A percentile compares a stretch with the other conserved stretches of the same genome.
phyloP scores from a whole-genome alignment of 129 eudicot genomes.

The Centaurea solstitialis region DNA sequence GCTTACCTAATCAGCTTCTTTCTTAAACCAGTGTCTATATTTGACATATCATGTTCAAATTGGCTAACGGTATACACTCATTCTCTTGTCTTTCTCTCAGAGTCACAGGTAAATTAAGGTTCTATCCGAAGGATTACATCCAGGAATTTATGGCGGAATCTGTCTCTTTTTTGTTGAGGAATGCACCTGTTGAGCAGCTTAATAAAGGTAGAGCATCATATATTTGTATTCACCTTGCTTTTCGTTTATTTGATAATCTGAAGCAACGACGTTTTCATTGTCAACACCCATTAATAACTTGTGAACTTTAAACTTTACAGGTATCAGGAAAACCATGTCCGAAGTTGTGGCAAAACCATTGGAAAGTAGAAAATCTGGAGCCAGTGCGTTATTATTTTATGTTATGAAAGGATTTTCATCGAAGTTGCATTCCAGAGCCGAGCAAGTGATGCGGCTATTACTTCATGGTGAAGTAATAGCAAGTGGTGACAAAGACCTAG shows the following conservation, averaged over 20 bases:
- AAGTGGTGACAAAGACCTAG: constrained; percentile 46
- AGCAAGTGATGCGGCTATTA: constrained; percentile 49
- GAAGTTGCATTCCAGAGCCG: constrained; percentile 78
- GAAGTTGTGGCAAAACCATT: constrained; percentile 70
- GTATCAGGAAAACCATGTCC: constrained; percentile 50
- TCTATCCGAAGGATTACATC: constrained; percentile 69
- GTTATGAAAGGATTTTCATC: constrained; percentile 74
- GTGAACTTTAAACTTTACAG: constrained; percentile 33
- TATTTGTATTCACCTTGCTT: not conserved
- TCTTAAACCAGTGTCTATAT: not conserved
- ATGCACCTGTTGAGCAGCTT: constrained; percentile 64
- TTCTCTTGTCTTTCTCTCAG: constrained; percentile 28
- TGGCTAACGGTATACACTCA: not conserved
- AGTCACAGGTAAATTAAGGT: constrained; percentile 63
- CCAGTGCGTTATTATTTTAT: constrained; percentile 58
- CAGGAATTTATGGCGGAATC: constrained; percentile 90
- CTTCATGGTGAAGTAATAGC: constrained; percentile 41
- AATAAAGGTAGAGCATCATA: constrained; percentile 50
- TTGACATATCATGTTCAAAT: not conserved
- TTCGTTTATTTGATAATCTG: not conserved
- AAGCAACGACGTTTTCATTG: not conserved
- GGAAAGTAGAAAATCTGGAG: constrained; percentile 64
- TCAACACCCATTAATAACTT: constrained; percentile 22
- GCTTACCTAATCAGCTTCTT: not conserved
- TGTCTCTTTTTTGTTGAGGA: constrained; percentile 72